These are phyloP conservation scores for Globisporangium apiculatum DNA, from an alignment of 352 stramenopile genomes.

Conservation along the genomic window DNA sequence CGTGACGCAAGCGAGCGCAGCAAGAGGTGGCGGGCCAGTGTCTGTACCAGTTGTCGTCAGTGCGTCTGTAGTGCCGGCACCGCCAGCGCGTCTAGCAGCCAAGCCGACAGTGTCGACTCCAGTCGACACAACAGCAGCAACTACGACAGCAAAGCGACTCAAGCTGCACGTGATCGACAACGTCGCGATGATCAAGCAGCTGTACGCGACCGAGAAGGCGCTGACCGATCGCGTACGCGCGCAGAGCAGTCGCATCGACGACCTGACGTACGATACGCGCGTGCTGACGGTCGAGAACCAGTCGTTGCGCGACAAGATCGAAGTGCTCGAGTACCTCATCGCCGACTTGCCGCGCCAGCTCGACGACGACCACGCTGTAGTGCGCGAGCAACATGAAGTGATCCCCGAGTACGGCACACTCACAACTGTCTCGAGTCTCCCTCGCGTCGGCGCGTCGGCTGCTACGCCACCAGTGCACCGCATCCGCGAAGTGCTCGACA, in stretches of 20 bases:
- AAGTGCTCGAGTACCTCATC: slow-evolving; percentile 51
- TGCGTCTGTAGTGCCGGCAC: no score
- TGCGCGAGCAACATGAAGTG: slow-evolving; percentile 11
- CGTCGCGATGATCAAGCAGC: slow-evolving; percentile 47
- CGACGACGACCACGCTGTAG: not conserved
- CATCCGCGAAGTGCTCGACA: slow-evolving; percentile 15
- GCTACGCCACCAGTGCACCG: slow-evolving; percentile 13
- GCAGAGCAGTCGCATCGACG: slow-evolving; percentile 18
- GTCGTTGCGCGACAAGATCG: slow-evolving; percentile 43
- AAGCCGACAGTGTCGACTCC: not conserved
- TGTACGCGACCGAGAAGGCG: slow-evolving; percentile 39
- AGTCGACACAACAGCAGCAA: not conserved
- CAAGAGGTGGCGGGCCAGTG: not conserved
- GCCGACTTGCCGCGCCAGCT: slow-evolving; percentile 5
- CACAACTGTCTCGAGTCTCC: slow-evolving; percentile 1
- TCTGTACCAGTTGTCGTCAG: no score
- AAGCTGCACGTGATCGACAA: slow-evolving; percentile 55
- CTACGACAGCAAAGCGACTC: slow-evolving; percentile 18
- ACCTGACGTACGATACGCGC: slow-evolving; percentile 27
- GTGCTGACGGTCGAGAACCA: slow-evolving; percentile 52
- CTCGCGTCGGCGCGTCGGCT: slow-evolving; percentile 1
- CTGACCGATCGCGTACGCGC: slow-evolving; percentile 17
- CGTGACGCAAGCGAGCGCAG: no score
- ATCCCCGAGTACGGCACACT: slow-evolving; percentile 34
- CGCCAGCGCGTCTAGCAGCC: not conserved